Evolutionary conservation across 176 grass and related monocot species (phyloP), one percentile per base, ranked within the genome.

Genomic region (Aegilops tauschii): DNA sequence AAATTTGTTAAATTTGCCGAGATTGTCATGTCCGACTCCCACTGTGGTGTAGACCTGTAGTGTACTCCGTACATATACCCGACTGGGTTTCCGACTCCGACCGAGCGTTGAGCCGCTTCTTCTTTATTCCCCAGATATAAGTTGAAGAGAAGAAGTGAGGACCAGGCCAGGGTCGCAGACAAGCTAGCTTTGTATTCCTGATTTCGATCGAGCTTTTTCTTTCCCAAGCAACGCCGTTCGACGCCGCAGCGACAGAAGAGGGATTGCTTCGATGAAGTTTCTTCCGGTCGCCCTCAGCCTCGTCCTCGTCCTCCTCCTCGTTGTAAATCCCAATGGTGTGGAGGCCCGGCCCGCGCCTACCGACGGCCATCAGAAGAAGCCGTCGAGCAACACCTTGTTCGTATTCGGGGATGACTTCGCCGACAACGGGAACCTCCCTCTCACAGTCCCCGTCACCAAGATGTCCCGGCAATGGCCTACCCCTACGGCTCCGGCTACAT

Each of bases 321-420:
- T 64, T 28, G 23, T 64, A 1, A 64, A 27, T 12, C 69, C 16
- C 25, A 47, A 45, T 47, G 16, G 14, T 1, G 86, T 65, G 31
- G 86, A 78, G 49, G 31, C 42, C 59, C 9, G 59, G n/a, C 59
- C 17, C 3, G 56, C 56, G 0, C 56, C 56, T 9, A 6, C 18
- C 56, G 56, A 1, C 7, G 56, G 20, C 56, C 56, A 61, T 61
- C 56, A 61, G 56, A n/a, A n/a, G 20, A 61, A 61, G 56, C 7
- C 18, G 56, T 1, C 20, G 18, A 61, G 56, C 56, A 21, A 74
- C 42, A 17, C 25, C 14, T 1, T 82, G 7, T 77, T 82, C 39
- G 69, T 87, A 40, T 87, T 87, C 47, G 86, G 80, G 1, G 62
- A 88, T 8, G 76, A 72, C 4, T 88, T 82, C 25, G 72, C 62